Evolutionary conservation across 257 asterid species (phyloP), one percentile per base, ranked within the genome.

Genomic region (Ehretia macrophylla): DNA sequence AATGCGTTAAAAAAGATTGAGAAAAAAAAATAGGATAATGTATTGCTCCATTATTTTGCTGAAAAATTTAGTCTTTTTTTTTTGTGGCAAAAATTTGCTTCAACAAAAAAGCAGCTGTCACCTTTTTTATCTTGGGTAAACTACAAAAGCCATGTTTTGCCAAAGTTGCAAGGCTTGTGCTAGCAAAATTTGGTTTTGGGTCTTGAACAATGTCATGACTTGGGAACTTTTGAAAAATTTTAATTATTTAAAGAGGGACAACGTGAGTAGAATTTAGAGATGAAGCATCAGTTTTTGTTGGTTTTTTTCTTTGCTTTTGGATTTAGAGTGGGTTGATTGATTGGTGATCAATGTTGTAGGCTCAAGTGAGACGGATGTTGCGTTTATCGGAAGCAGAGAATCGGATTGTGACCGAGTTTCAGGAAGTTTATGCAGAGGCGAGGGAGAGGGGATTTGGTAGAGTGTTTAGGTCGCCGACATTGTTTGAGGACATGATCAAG

Each of bases 401-500:
- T 63, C 56, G 27, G 69, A 76, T 65, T 71, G 76, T 86, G 75
- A 69, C 70, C 60, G 80, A 77, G 68, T 90, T 90, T 66, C 90
- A 79, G 49, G 74, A 78, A 68, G 66, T 86, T 40, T 78, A 77
- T n/a, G 60, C 63, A 42, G 72, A 79, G 72, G 90, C 95, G 3
- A 76, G 81, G 64, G 65, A 44, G 60, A 76, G 71, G 65, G 87
- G 86, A 18, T 81, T 86, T 21, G 95, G 97, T 19, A 80, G 97
- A 78, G 66, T 90, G 48, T 84, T 90, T 17, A 79, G 95, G 17
- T 90, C 97, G 9, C 97, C 97, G 18, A 84, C 94, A 0, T 81
- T 90, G 88, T 86, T 90, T 65, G 97, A 90, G 74, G 97, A 90
- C 75, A 86, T 90, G 91, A 73, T 90, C 46, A 84, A 90, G 73